Conservation (phyloP, 2,329 filamentous ascomycete genomes). For the Aureobasidium vineae region DNA sequence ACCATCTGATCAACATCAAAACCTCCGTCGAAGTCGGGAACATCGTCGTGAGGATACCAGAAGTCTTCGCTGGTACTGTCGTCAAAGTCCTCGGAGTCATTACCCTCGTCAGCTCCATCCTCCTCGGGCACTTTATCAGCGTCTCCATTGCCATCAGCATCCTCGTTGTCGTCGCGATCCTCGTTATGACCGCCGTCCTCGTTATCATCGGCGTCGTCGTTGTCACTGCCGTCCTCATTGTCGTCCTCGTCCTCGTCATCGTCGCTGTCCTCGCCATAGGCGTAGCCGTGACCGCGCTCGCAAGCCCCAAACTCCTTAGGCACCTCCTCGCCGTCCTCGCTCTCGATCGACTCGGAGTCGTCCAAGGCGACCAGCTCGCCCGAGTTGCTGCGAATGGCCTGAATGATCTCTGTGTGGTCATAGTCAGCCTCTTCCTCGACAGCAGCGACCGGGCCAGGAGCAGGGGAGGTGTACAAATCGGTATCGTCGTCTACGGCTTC, state of each 20-base stretch:
- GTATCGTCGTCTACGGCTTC: not conserved
- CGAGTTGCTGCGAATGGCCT: not conserved
- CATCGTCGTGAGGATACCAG: not conserved
- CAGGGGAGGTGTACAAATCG: not conserved
- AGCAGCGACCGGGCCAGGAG: not conserved
- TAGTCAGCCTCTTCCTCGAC: not conserved
- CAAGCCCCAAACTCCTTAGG: not conserved
- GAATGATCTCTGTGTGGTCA: not conserved
- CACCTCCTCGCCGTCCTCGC: not conserved
- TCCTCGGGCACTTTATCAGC: not conserved
- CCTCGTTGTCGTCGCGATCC: too few species aligned
- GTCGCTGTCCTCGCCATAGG: too few species aligned
- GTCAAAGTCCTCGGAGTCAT: not conserved
- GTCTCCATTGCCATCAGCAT: not conserved
- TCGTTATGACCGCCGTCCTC: too few species aligned
- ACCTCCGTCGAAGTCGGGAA: not conserved
- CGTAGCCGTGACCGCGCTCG: too few species aligned
- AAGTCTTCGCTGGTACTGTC: not conserved
- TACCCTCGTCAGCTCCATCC: not conserved
- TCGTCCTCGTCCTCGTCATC: too few species aligned
- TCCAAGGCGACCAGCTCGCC: conserved; percentile 3
- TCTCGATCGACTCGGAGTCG: not conserved
- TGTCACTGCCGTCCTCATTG: too few species aligned
- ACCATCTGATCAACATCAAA: not conserved
- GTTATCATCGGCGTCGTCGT: too few species aligned